Evolutionary conservation across 108 stramenopile species (phyloP).

Genomic region (Nannochloropsis gaditana): DNA sequence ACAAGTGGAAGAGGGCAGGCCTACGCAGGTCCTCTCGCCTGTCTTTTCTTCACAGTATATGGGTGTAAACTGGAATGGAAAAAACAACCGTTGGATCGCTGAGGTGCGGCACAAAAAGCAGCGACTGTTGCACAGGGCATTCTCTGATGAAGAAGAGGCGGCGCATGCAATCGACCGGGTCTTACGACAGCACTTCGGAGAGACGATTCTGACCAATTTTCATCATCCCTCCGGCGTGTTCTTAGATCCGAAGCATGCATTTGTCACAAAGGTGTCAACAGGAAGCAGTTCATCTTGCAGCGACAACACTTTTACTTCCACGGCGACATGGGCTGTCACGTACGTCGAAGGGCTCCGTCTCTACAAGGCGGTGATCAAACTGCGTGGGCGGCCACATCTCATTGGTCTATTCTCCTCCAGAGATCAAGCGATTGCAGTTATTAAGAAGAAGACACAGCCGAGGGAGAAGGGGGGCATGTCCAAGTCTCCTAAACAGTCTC

Average conservation of each 20-base stretch:
- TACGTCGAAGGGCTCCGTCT: neutral
- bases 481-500: neutral
- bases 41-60: neutral
- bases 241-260: neutral
- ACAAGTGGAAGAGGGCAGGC: too few species aligned
- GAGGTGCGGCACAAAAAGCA: neutral
- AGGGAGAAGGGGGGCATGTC: neutral
- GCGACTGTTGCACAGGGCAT: neutral
- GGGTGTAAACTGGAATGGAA: neutral
- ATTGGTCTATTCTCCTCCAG: neutral
- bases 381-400: neutral
- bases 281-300: neutral
- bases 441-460: neutral
- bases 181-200: neutral
- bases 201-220: constrained; percentile 8
- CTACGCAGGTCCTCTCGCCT: too few species aligned
- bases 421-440: neutral
- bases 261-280: neutral
- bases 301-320: neutral
- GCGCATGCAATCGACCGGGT: neutral
- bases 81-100: neutral
- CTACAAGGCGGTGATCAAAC: neutral
- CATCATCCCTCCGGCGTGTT: neutral
- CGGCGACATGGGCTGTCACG: neutral
- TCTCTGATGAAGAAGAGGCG: constrained; percentile 6